phyloP scores from a whole-genome alignment of 169 alveolate species.

The Cryptosporidium ryanae region DNA sequence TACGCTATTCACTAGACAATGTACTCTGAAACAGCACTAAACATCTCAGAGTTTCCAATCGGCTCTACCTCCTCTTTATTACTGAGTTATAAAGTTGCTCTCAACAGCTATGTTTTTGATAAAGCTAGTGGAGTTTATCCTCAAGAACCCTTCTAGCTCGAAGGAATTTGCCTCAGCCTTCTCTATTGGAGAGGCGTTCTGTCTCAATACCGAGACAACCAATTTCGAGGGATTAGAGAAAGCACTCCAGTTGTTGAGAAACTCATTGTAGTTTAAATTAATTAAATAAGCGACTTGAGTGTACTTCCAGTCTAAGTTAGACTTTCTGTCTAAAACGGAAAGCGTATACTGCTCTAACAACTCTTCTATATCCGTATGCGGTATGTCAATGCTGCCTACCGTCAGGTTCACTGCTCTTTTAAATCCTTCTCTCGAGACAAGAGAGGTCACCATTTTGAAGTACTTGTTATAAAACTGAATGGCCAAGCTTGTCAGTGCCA shows the following conservation, averaged over 20 bases:
- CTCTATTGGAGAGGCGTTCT: slow-evolving; percentile 8
- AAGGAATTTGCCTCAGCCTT: too few relatives aligned
- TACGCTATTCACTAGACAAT: too few relatives aligned
- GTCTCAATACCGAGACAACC: slow-evolving; percentile 2
- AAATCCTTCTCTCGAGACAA: slow-evolving; percentile 14
- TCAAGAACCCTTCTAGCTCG: slow-evolving; percentile 12
- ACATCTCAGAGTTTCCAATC: not conserved
- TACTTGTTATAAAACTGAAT: slow-evolving; percentile 37
- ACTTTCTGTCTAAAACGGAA: slow-evolving; percentile 35
- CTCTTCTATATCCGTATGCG: slow-evolving; percentile 6
- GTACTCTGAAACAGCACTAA: too few relatives aligned
- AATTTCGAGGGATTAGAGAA: slow-evolving; percentile 33
- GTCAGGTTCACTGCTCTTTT: slow-evolving; percentile 21
- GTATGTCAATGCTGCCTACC: slow-evolving; percentile 15
- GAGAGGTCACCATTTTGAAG: slow-evolving; percentile 26
- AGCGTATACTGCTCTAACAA: slow-evolving; percentile 20
- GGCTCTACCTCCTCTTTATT: not conserved
- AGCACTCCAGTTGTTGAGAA: slow-evolving; percentile 29
- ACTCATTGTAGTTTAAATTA: slow-evolving; percentile 32
- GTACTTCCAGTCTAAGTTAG: slow-evolving; percentile 35
- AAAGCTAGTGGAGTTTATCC: slow-evolving; percentile 25
- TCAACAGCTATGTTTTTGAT: slow-evolving; percentile 26
- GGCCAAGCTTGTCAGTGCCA: slow-evolving; percentile 14
- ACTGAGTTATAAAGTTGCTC: slow-evolving; percentile 26
- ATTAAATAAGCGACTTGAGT: slow-evolving; percentile 23